A percentile compares a stretch with the other conserved stretches of the same genome.
Conservation (phyloP, 371 early-diverging fungal species). For the Mortierella sp. region DNA sequence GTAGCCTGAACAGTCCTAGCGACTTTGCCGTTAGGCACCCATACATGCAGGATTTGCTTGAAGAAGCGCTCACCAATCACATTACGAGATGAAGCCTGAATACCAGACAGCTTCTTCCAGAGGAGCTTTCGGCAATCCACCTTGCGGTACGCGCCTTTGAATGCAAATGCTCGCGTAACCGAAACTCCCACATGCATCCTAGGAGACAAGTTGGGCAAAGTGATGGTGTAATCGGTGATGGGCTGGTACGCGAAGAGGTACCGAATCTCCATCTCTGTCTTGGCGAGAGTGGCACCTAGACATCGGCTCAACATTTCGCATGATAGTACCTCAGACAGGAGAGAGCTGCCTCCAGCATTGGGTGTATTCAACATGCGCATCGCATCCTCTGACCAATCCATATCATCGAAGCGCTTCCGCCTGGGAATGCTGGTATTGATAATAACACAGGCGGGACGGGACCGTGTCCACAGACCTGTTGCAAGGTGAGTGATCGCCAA, state of each 20-base stretch:
- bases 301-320: conserved; percentile 65
- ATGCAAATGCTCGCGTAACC: conserved; percentile 69
- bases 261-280: conserved; percentile 69
- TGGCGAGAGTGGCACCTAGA: conserved; percentile 59
- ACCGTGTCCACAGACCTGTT: conserved; percentile 29
- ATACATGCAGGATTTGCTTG: conserved; percentile 69
- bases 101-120: conserved; percentile 61
- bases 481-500: conserved; percentile 39
- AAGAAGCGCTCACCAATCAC: conserved; percentile 59
- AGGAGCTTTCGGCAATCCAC: conserved; percentile 61
- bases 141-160: conserved; percentile 56
- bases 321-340: conserved; percentile 67
- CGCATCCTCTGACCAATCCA: conserved; percentile 47
- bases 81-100: conserved; percentile 57
- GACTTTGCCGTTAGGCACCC: conserved; percentile 64
- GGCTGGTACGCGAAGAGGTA: conserved; percentile 61
- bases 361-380: conserved; percentile 57
- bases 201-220: conserved; percentile 38
- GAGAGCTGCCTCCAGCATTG: conserved; percentile 68
- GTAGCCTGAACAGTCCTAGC: conserved; percentile 57
- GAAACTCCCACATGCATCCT: conserved; percentile 62
- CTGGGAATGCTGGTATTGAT: conserved; percentile 50
- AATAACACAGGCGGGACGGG: conserved; percentile 44
- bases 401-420: conserved; percentile 31
- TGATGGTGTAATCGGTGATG: conserved; percentile 68